Evolutionary conservation across 2,329 filamentous ascomycete genomes (phyloP).

Genomic region (Colletotrichum sp.): DNA sequence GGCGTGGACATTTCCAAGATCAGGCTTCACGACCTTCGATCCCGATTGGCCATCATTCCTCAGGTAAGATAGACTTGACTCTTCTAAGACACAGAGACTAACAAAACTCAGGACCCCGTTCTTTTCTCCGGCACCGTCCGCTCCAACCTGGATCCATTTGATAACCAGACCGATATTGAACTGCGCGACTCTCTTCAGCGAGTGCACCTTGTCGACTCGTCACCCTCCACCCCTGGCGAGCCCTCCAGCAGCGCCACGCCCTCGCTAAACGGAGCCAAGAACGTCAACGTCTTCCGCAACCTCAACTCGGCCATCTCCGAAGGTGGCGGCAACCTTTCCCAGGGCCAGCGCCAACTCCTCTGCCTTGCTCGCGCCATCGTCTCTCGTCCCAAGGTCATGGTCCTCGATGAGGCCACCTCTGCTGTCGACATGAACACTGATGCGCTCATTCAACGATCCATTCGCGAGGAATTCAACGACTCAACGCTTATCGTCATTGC

Average conservation of each 20-base stretch:
- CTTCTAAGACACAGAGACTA: background rate
- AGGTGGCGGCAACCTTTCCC: conserved; percentile 76
- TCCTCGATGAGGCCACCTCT: conserved; percentile 80
- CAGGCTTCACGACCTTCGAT: conserved; percentile 71
- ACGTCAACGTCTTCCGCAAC: conserved; percentile 69
- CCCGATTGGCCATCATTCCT: conserved; percentile 80
- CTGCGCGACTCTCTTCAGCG: conserved; percentile 72
- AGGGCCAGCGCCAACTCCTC: conserved; percentile 78
- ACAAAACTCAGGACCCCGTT: conserved; percentile 67
- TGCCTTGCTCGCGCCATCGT: conserved; percentile 78
- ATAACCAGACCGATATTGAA: conserved; percentile 70
- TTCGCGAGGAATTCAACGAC: conserved; percentile 73
- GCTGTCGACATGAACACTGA: conserved; percentile 83
- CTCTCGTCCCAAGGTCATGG: conserved; percentile 75
- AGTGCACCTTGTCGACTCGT: conserved; percentile 67
- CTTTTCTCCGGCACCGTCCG: conserved; percentile 81
- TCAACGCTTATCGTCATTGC: conserved; percentile 75
- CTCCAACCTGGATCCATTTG: conserved; percentile 79
- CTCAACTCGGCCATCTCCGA: conserved; percentile 71
- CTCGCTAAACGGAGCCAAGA: conserved; percentile 41
- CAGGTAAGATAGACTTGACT: conserved; percentile 40
- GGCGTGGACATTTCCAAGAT: conserved; percentile 77
- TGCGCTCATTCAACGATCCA: conserved; percentile 73
- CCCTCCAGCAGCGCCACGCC: conserved; percentile 33
- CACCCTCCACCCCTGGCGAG: conserved; percentile 44